Conservation (phyloP, 2,329 filamentous ascomycete species). For the Aspergillus arachidicola region DNA sequence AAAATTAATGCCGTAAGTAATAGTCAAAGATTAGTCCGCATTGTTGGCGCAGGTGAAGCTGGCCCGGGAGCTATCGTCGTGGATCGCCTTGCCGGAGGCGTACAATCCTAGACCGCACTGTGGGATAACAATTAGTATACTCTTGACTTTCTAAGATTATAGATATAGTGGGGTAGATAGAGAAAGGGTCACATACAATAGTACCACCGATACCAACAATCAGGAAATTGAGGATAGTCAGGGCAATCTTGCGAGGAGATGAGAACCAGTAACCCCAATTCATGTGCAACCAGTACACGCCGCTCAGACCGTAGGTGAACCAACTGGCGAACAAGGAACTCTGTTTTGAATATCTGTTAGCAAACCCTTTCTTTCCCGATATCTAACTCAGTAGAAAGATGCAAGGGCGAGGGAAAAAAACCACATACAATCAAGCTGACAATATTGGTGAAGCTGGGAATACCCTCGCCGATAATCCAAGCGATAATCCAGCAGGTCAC, state of each 20-base stretch:
- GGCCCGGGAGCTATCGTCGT: conserved; percentile 33
- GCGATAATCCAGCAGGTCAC: conserved; percentile 60
- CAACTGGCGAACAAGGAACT: conserved; percentile 64
- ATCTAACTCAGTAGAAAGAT: too few relatives aligned
- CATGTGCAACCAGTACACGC: conserved; percentile 52
- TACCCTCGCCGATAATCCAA: conserved; percentile 68
- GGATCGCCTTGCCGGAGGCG: conserved; percentile 40
- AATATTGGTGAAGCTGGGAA: conserved; percentile 69
- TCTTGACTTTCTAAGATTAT: neutral
- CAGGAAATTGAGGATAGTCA: conserved; percentile 49
- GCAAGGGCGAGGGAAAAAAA: too few relatives aligned
- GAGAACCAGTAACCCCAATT: conserved; percentile 47
- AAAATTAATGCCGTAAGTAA: neutral
- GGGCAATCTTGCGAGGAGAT: conserved; percentile 46
- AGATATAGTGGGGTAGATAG: too few relatives aligned
- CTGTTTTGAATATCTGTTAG: conserved; percentile 25
- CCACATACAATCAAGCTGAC: conserved; percentile 58
- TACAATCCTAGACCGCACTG: conserved; percentile 42
- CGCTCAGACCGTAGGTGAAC: conserved; percentile 59
- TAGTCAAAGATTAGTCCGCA: conserved; percentile 4
- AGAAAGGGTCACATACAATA: conserved; percentile 22
- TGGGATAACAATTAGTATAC: neutral
- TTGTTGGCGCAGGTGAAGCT: conserved; percentile 46
- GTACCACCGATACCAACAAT: conserved; percentile 41
- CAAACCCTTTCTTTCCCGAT: neutral